Percentiles rank a stretch among this genome's conserved stretches.
Evolutionary conservation across 1,284 basidiomycete genomes (phyloP).

Genomic region (Leccinum pallidistipes): DNA sequence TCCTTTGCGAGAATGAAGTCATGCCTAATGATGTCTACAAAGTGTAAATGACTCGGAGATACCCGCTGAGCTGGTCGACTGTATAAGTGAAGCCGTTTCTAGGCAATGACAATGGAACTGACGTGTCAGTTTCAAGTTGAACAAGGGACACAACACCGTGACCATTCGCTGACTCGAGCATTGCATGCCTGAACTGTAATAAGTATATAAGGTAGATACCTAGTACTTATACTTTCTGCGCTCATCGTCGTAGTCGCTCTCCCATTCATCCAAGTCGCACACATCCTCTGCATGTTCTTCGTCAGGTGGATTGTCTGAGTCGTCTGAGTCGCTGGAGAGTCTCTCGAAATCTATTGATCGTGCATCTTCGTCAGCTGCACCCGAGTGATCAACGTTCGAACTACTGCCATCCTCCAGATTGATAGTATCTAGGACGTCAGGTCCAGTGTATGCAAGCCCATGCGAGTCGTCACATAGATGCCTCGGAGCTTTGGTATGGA

Average conservation of each 20-base stretch:
- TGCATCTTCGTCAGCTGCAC: background rate
- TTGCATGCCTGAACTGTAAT: too few species aligned
- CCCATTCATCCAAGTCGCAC: background rate
- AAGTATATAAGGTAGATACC: background rate
- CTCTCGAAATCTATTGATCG: background rate
- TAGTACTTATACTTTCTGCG: background rate
- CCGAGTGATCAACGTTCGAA: background rate
- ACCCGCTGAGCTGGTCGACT: background rate
- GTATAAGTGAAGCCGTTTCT: conserved; percentile 48
- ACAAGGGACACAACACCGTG: too few species aligned
- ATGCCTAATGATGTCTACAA: conserved; percentile 35
- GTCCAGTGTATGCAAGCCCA: background rate
- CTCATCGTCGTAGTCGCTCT: background rate
- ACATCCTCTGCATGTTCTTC: background rate
- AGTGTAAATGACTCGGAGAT: conserved; percentile 13
- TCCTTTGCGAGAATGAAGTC: conserved; percentile 53
- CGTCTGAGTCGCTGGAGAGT: background rate
- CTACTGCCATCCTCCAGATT: background rate
- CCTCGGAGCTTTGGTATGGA: background rate
- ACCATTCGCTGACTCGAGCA: too few species aligned
- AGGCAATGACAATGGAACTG: conserved; percentile 11
- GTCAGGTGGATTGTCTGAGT: background rate
- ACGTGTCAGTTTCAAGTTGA: background rate
- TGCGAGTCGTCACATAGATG: background rate
- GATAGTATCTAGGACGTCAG: background rate